Evolutionary conservation across 176 grass and related monocot genomes (phyloP), one percentile per base, ranked within the genome.

Genomic region (Phyllostachys edulis): DNA sequence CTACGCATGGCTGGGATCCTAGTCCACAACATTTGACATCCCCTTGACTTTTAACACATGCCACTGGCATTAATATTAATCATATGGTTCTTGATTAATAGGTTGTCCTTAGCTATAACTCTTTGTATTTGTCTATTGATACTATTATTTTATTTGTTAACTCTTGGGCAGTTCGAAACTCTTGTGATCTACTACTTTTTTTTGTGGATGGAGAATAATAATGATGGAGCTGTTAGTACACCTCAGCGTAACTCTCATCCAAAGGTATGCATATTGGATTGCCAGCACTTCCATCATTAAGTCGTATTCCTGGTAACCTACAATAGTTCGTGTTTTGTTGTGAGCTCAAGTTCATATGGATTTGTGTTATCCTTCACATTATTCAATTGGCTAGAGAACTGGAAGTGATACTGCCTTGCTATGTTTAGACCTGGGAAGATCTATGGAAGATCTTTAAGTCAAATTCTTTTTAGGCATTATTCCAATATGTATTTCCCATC

Each of bases 251-350:
- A 59, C 16, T 84, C 49, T n/a, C 17, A 67, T n/a, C 75, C 82
- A 47, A 88, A 89, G 87, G 87, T 89, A 77, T 21, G 52, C 10
- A 71, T 73, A 23, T 73, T 73, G 18, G 26, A 78, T 71, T 37
- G 11, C 27, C 6, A 46, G 11, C 24, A 63, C 60, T 63, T 63
- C 20, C 18, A 34, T 21, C 14, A 47, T 17, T 50, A 72, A 26
- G 69, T 49, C 24, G 49, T 72, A 26, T 72, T 8, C 11, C 13
- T 68, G 7, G 45, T 69, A 24, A 40, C 21, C 5, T 81, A 14
- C 24, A 66, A 36, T 8, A 21, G 32, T 27, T 73, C 2, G 7
- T 32, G 21, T 37, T 63, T 23, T 37, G 17, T 46, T 82, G 6
- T 61, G 26, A 38, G 24, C n/a, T 29, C 9, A 59, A 20, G 16